Evolutionary conservation across 2,329 filamentous ascomycete species (phyloP), one percentile per base, ranked within the genome.

Genomic region (Beauveria sp.): DNA sequence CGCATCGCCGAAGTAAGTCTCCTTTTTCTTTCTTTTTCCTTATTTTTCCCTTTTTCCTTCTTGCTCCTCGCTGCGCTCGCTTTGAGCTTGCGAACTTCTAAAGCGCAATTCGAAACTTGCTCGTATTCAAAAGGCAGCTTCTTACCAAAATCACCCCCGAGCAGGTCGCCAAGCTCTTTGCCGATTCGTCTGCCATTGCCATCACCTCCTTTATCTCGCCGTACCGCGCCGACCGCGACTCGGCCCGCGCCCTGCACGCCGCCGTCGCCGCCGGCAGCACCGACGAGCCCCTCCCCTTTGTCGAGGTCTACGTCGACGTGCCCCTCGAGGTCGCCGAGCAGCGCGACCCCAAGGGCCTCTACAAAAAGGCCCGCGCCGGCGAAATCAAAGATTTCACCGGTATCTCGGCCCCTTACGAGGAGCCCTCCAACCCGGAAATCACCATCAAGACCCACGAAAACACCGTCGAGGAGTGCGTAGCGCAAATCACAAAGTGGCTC

Each of bases 301-400:
- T 99, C 66, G 94, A 99, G 78, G 91, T 97, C 62, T 96, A 86
- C 71, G 88, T 99, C 65, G 92, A 99, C 75, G 86, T 97, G 14
- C 90, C 92, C 16, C 83, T 97, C 67, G 90, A 91, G 75, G 91
- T 94, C 50, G 93, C 94, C 43, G 93, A 97, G 84, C 82, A 93
- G 83, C 86, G 94, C 65, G 94, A 99, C 72, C 94, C 94, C 54
- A 99, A 99, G 85, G 94, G 93, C 5, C 79, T 97, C 63, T 99
- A 99, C 79, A 96, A 96, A 83, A 96, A 96, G 84, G 94, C 94
- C 14, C 82, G 93, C 50, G 88, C 90, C 56, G 94, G 94, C 50
- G 86, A 96, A 75, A 97, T 97, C 76, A 94, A 96, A 77, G 91
- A 97, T 68, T 99, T 99, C 73, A 99, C 94, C 1, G 94, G 94